These are phyloP conservation scores for Jatropha multifida DNA, from an alignment of 441 rosid genomes.

Conservation along the genomic window DNA sequence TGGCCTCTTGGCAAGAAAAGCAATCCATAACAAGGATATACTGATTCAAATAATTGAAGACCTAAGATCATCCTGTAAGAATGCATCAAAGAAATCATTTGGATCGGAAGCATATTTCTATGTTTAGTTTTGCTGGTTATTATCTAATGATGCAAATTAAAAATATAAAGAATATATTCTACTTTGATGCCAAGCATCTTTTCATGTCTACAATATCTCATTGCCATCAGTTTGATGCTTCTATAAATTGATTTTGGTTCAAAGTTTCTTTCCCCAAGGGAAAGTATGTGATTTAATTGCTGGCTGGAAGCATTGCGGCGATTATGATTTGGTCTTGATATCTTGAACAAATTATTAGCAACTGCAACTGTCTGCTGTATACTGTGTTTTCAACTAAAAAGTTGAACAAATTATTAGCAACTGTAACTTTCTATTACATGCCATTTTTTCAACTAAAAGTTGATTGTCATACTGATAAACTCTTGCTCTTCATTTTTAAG, in stretches of 20 bases:
- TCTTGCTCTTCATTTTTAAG: slow-evolving; percentile 36
- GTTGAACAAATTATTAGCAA: not conserved
- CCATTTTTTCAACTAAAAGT: not conserved
- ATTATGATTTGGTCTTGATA: not conserved
- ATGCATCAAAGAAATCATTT: too few species aligned
- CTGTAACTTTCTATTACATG: not conserved
- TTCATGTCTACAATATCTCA: not conserved
- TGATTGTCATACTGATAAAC: slow-evolving; percentile 21
- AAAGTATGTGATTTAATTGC: not conserved
- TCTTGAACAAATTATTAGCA: not conserved
- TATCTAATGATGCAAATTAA: not conserved
- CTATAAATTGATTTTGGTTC: not conserved
- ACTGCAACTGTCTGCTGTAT: not conserved
- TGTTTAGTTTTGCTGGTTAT: too few species aligned
- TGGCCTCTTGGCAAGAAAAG: not conserved
- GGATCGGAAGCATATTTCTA: too few species aligned
- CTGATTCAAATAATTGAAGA: not conserved
- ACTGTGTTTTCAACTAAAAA: too few species aligned
- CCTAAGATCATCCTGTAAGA: too few species aligned
- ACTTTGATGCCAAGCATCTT: slow-evolving; percentile 2
- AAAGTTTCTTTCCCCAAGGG: not conserved
- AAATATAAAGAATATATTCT: not conserved
- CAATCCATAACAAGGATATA: not conserved
- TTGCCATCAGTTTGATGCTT: not conserved
- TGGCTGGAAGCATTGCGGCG: not conserved